Base-by-base conservation (phyloP, 2,329 filamentous ascomycete genomes). In the Sporothrix variecibatus region DNA sequence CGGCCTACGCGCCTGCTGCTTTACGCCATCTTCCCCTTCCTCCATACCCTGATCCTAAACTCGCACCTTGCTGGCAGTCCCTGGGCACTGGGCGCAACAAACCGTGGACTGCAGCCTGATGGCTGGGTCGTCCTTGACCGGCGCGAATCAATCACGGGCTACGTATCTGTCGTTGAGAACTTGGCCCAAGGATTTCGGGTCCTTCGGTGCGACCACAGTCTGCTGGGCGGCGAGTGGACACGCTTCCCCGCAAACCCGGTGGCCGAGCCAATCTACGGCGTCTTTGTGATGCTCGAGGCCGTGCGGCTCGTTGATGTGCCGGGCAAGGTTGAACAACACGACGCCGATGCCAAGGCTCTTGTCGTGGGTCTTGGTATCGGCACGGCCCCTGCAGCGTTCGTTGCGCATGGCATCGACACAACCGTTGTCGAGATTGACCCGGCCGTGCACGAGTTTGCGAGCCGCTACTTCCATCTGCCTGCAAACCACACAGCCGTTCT, bases 401-500 rank as follows among this genome's bases (percentile, higher is more conserved):
- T 98, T 73, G 87, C 90, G 5, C 96, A 98, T 79, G 94, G 94
- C 3, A 93, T 99, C 80, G 89, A 95, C 79, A 98, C 95, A 0
- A 98, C 95, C 0, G 92, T 98, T 75, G 92, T 99, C 20, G 96
- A 99, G 82, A 94, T 99, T 72, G 96, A 99, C 79, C 95, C 95
- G 0, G 90, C 92, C 0, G 95, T 99, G 31, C 89, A 97, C 81
- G 88, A 92, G 70, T 96, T 94, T 81, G 95, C 96, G 3, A 86
- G 85, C 38, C 90, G 93, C 78, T 95, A 97, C 83, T 99, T 99
- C 83, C 86, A 87, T 72, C 88, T 98, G 6, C 92, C 92, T 2
- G 81, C 86, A 28, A 94, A 95, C 78, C 93, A 96, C 82, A 93
- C 89, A 0, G 87, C 92, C n/a, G 88, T 94, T 72, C 91, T 98